A percentile compares a stretch with the other conserved stretches of the same genome.
phyloP scores from a whole-genome alignment of 1,139 yeast species.

The Entelexis paramagnoliae region DNA sequence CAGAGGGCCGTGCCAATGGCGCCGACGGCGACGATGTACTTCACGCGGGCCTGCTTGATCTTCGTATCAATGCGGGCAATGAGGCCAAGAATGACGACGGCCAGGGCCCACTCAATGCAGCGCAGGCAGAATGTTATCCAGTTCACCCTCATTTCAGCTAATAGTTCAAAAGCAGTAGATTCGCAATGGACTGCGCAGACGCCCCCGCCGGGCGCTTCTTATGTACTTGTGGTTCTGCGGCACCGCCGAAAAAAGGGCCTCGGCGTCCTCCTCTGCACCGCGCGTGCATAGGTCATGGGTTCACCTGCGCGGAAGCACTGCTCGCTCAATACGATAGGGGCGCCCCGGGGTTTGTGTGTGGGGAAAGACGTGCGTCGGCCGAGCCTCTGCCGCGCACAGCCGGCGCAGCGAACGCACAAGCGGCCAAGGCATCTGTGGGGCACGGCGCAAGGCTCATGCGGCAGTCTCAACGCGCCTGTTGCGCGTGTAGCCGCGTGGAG shows the following conservation, averaged over 20 bases:
- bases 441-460: too few relatives aligned
- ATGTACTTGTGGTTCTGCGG: not conserved
- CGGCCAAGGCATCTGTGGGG: too few relatives aligned
- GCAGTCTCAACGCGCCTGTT: too few relatives aligned
- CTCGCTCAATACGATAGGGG: not conserved
- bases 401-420: too few relatives aligned
- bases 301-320: not conserved
- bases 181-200: too few relatives aligned
- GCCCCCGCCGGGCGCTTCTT: not conserved
- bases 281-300: not conserved
- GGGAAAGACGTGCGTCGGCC: too few relatives aligned
- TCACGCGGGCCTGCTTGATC: constrained; percentile 10
- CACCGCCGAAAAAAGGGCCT: not conserved
- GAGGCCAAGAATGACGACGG: constrained; percentile 7
- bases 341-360: not conserved
- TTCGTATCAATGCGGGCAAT: constrained; percentile 5
- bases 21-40: constrained; percentile 11
- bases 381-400: too few relatives aligned
- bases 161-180: not conserved
- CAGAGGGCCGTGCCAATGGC: constrained; percentile 8
- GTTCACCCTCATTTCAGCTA: not conserved
- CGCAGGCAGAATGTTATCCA: constrained; percentile 3
- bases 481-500: too few relatives aligned
- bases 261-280: not conserved
- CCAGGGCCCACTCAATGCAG: not conserved